A percentile compares a stretch with the other conserved stretches of the same genome.
phyloP scores from a whole-genome alignment of 352 stramenopile genomes.

The Pilasporangium apinafurcum region DNA sequence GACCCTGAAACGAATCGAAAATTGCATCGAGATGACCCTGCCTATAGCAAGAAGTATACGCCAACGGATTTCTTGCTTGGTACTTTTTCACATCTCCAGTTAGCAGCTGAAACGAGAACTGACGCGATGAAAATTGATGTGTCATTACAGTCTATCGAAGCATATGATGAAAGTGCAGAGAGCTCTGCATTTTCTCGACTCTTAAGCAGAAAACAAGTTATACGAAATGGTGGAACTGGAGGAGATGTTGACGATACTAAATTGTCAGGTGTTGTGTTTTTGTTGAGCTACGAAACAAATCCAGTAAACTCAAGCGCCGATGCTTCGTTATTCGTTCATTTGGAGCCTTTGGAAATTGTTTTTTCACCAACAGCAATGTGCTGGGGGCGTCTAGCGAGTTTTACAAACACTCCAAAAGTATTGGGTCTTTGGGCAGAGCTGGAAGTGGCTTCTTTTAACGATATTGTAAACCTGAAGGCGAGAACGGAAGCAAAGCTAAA shows the following conservation, averaged over 20 bases:
- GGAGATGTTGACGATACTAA: constrained; percentile 50
- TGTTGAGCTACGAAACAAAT: constrained; percentile 84
- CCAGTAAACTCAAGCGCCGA: constrained; percentile 53
- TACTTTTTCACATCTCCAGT: constrained; percentile 72
- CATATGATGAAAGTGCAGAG: constrained; percentile 83
- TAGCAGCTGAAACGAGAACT: constrained; percentile 57
- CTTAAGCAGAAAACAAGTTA: constrained; percentile 58
- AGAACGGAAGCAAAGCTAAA: constrained; percentile 85
- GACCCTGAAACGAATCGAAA: constrained; percentile 67
- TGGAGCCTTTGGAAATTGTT: constrained; percentile 84
- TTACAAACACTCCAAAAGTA: constrained; percentile 69
- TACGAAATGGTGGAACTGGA: constrained; percentile 15
- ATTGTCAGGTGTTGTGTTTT: constrained; percentile 67
- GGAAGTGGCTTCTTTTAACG: constrained; percentile 85
- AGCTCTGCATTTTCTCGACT: constrained; percentile 77
- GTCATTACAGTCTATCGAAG: constrained; percentile 82
- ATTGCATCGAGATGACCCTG: constrained; percentile 53
- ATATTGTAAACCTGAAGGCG: constrained; percentile 86
- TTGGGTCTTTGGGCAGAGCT: constrained; percentile 82
- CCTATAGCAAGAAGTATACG: constrained; percentile 56
- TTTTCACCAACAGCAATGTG: constrained; percentile 80
- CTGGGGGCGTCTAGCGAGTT: constrained; percentile 68
- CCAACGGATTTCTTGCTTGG: constrained; percentile 73
- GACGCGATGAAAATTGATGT: constrained; percentile 76
- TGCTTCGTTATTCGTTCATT: constrained; percentile 70